Conservation (phyloP, 1,139 yeast genomes). For the Suzukiozyma palmioleophila region DNA sequence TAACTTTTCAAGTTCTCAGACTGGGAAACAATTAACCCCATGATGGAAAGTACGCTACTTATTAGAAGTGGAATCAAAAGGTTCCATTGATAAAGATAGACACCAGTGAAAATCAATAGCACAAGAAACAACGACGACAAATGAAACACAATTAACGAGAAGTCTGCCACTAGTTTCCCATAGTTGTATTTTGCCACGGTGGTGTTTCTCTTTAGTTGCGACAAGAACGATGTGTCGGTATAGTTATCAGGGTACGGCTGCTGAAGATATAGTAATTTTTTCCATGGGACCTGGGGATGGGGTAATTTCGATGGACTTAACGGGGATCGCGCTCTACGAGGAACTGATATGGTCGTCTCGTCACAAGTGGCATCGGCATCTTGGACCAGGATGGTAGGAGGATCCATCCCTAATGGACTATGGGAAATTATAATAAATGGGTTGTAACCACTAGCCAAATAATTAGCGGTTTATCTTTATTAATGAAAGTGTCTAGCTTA, state of each 20-base stretch:
- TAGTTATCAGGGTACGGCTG: slow-evolving; percentile 92
- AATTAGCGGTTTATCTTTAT: too few relatives aligned
- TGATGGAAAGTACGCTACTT: slow-evolving; percentile 19
- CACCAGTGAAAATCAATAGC: slow-evolving; percentile 57
- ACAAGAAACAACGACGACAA: slow-evolving; percentile 58
- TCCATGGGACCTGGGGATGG: slow-evolving; percentile 44
- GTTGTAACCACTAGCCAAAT: too few relatives aligned
- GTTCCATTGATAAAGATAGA: slow-evolving; percentile 45
- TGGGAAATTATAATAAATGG: too few relatives aligned
- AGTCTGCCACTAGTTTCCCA: slow-evolving; percentile 60
- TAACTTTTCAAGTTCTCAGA: slow-evolving; percentile 49
- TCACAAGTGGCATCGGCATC: neutral
- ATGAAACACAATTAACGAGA: slow-evolving; percentile 64
- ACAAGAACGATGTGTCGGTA: slow-evolving; percentile 74
- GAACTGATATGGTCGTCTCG: neutral
- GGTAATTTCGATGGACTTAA: neutral
- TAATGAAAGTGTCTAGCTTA: too few relatives aligned
- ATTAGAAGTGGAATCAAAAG: slow-evolving; percentile 33
- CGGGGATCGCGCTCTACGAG: too few relatives aligned
- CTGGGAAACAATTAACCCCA: slow-evolving; percentile 20
- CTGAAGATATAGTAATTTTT: slow-evolving; percentile 78
- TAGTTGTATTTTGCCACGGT: slow-evolving; percentile 69
- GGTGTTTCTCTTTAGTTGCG: slow-evolving; percentile 73
- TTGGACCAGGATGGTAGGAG: too few relatives aligned
- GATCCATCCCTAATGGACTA: too few relatives aligned